Base-by-base conservation (phyloP, 495 filamentous ascomycete genomes). In the Amniculicola lignicola region DNA sequence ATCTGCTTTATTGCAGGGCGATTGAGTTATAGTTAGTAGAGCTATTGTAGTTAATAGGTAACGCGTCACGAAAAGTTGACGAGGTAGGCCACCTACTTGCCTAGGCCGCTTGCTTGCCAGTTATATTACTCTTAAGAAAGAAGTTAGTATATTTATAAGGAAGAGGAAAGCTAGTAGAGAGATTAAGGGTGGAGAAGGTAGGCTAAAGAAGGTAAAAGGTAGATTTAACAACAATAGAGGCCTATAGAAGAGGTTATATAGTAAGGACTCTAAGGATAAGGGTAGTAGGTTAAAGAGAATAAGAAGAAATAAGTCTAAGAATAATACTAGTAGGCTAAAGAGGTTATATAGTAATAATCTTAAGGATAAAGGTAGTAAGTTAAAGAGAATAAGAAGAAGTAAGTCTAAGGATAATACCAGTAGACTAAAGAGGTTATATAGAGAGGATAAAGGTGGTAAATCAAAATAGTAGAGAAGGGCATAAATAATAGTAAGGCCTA, bases 81-180 rank as follows among this genome's bases (percentile, higher is more conserved):
- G n/a, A n/a, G n/a, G n/a, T n/a, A n/a, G n/a, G n/a, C n/a, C n/a
- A n/a, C n/a, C n/a, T n/a, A n/a, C n/a, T n/a, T n/a, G n/a, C n/a
- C n/a, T n/a, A n/a, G n/a, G n/a, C n/a, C n/a, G n/a, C n/a, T n/a
- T n/a, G n/a, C n/a, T n/a, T n/a, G n/a, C n/a, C n/a, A n/a, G n/a
- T n/a, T n/a, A n/a, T n/a, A n/a, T n/a, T n/a, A n/a, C n/a, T 33
- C 29, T 33, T 33, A 33, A 33, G 29, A 33, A 33, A 33, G 29
- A 33, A 33, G 41, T 45, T 25, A 18, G 41, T 18, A 45, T 18
- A 45, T 45, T 45, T 18, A 45, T 45, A 25, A 45, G 22, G 41
- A 45, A 45, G 41, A 45, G 22, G 41, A 45, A 45, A 45, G 41
- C 41, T 45, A 45, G 41, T 45, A 25, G 41, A 23, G 22, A 27